phyloP scores from a whole-genome alignment of 2,329 filamentous ascomycete species.

The Ceratocystis huliohia region DNA sequence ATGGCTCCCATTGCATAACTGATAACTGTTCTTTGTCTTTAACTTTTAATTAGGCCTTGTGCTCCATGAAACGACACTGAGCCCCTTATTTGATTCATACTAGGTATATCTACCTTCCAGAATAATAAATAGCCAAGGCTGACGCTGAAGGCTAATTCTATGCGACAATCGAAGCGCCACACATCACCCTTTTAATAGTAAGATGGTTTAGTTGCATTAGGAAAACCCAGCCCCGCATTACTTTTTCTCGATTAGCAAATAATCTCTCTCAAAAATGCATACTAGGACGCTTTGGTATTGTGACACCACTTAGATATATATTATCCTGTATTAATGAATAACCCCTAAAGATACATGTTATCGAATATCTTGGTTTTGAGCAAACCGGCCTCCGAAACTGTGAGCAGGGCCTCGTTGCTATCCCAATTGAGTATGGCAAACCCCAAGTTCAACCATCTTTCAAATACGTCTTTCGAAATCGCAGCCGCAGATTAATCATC shows the following conservation, averaged over 20 bases:
- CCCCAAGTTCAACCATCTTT: background rate
- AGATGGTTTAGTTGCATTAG: no score
- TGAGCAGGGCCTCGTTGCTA: background rate
- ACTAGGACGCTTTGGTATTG: no score
- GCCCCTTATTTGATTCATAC: background rate
- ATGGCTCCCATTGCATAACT: background rate
- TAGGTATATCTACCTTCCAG: background rate
- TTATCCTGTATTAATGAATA: background rate
- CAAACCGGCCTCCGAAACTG: background rate
- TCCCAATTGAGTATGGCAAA: background rate
- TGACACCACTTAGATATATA: no score
- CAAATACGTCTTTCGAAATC: no score
- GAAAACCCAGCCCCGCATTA: no score
- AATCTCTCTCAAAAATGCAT: no score
- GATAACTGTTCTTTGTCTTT: no score
- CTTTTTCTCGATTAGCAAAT: no score
- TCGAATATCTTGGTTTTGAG: background rate
- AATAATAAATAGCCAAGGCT: background rate
- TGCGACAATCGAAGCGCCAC: background rate
- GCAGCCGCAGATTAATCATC: no score
- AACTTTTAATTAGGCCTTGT: background rate
- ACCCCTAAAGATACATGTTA: background rate
- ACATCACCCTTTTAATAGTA: no score
- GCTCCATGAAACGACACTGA: background rate
- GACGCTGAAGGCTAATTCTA: background rate